phyloP scores from a whole-genome alignment of 441 rosid genomes.

The Bocquillonia castaneifolia region DNA sequence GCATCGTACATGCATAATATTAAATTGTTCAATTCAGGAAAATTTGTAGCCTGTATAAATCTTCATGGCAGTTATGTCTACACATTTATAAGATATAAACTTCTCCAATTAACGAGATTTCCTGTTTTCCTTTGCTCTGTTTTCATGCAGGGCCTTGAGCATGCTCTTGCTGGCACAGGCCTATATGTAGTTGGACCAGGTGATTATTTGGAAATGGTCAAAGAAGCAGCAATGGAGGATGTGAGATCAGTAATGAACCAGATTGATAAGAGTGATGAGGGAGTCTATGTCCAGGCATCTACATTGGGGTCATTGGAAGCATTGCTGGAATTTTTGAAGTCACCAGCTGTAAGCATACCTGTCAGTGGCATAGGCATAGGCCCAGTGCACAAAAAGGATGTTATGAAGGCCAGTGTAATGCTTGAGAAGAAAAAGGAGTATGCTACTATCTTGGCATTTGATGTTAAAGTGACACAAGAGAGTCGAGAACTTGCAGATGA shows the following conservation, averaged over 20 bases:
- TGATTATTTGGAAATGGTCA: conserved; percentile 72
- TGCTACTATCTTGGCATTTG: conserved; percentile 93
- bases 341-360: conserved; percentile 78
- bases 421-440: conserved; percentile 89
- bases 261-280: conserved; percentile 85
- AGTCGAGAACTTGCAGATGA: conserved; percentile 86
- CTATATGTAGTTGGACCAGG: conserved; percentile 72
- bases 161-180: conserved; percentile 90
- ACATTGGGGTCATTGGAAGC: conserved; percentile 96
- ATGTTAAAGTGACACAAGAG: conserved; percentile 85
- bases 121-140: conserved; percentile 20
- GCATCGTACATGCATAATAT: conserved; percentile 9
- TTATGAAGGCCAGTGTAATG: conserved; percentile 95
- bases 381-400: conserved; percentile 87
- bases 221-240: conserved; percentile 68
- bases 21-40: neutral
- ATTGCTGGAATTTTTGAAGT: conserved; percentile 76
- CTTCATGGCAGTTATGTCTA: neutral
- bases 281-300: conserved; percentile 93
- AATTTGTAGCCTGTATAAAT: neutral
- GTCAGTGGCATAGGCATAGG: conserved; percentile 90
- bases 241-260: conserved; percentile 80
- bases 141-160: conserved; percentile 75
- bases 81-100: neutral
- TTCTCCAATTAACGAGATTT: conserved; percentile 9